Percentiles rank a stretch among this genome's conserved stretches.
Conservation (phyloP, 352 stramenopile species). For the Pythium aquatile region DNA sequence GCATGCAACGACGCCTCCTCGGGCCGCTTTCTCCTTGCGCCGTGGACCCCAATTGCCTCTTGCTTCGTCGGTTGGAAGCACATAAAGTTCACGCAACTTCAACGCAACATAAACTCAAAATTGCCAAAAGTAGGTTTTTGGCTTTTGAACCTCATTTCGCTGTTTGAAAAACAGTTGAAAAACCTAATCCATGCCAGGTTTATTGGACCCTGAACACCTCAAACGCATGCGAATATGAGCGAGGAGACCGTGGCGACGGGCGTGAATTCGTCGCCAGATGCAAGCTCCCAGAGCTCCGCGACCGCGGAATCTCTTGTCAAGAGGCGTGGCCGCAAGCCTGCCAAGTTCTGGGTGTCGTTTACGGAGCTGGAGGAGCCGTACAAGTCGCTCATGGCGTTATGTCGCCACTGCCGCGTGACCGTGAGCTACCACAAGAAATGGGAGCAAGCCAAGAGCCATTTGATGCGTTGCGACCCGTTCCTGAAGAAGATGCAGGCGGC, state of each 20-base stretch:
- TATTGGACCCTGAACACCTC: neutral
- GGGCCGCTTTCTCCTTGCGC: neutral
- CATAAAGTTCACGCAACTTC: neutral
- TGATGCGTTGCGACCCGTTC: conserved; percentile 55
- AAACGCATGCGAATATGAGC: neutral
- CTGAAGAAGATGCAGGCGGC: conserved; percentile 37
- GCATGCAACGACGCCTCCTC: neutral
- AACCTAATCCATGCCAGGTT: neutral
- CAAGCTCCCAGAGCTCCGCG: neutral
- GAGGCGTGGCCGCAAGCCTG: conserved; percentile 41
- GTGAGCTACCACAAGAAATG: conserved; percentile 65
- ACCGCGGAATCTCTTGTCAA: neutral
- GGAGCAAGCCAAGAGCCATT: conserved; percentile 52
- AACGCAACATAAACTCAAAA: neutral
- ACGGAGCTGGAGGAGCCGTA: conserved; percentile 45
- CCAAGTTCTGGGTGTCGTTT: conserved; percentile 56
- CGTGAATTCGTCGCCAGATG: neutral
- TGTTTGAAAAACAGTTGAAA: neutral
- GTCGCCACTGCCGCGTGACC: conserved; percentile 45
- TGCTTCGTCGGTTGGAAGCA: neutral
- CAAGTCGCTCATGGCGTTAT: conserved; percentile 39
- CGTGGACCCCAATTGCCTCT: neutral
- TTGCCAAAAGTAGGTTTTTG: neutral
- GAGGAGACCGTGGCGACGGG: conserved; percentile 12
- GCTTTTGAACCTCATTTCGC: neutral